Evolutionary conservation across 352 stramenopile species (phyloP), one percentile per base, ranked within the genome.

Genomic region (Globisporangium carolinianum): DNA sequence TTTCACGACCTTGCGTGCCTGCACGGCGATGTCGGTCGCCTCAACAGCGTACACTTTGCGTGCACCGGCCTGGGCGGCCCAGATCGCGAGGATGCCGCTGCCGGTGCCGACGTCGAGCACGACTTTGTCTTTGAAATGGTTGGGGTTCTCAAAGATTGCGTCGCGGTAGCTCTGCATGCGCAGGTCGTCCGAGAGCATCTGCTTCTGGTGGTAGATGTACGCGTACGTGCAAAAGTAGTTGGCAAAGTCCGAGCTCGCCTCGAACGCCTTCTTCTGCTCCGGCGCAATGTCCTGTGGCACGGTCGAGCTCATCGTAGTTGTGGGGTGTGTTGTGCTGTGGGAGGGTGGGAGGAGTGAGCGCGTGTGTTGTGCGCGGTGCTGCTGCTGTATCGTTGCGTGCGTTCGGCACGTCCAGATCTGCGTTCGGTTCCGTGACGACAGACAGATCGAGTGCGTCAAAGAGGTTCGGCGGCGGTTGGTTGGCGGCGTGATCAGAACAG

Each of bases 71-170:
- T 99, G 94, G 15, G 97, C 97, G 4, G 97, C 96, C 96, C 97
- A 99, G 32, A 99, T 91, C 57, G 97, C 86, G 39, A 99, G 79
- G 63, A 99, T 99, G 15, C 98, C 98, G 47, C 86, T 98, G 24
- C 98, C 98, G 5, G 98, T 99, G 53, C 98, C 98, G 47, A 99
- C 97, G 74, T 99, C 98, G 57, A 99, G 92, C 51, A 99, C 96
- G 5, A 98, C 87, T 79, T 99, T 99, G 72, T 98, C 97, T 69
- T 98, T 95, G 75, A 99, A 99, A 53, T 98, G 79, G 65, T 89
- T 86, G 12, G 86, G 68, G 77, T 99, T 99, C 51, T 98, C 89
- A 51, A 99, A 95, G 72, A 99, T 99, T 39, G 97, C 91, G 65
- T 96, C 80, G 62, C 97, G 95, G 78, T 99, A 99, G 52, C 96